Percentiles rank a stretch among this genome's conserved stretches.
Conservation (phyloP, 345 rosid genomes). For the Eucalyptus caleyi region DNA sequence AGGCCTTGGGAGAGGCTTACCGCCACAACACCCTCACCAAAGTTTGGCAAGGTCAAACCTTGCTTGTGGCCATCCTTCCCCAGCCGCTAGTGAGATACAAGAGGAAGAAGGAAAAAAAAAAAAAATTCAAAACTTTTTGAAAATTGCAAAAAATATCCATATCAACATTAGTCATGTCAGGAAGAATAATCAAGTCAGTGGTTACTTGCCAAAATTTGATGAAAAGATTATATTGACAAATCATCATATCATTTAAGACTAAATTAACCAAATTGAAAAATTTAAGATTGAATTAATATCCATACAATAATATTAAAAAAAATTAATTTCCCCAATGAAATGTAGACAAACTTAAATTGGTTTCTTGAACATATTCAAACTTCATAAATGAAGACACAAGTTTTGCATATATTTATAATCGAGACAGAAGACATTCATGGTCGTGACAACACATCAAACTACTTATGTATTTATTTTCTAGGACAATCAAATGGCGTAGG, state of each 20-base stretch:
- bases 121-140: no score
- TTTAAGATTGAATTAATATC: no score
- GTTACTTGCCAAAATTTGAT: no score
- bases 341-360: not conserved
- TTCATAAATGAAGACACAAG: not conserved
- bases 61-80: no score
- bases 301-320: no score
- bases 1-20: not conserved
- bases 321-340: not conserved
- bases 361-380: no score
- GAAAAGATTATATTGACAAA: not conserved
- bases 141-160: not conserved
- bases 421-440: not conserved
- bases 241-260: not conserved
- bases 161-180: no score
- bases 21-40: rapidly evolving
- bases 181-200: not conserved
- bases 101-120: not conserved
- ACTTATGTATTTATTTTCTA: not conserved
- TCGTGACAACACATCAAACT: not conserved
- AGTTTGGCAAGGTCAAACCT: not conserved
- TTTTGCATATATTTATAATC: not conserved
- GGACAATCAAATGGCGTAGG: not conserved
- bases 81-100: rapidly evolving
- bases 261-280: not conserved